Base-by-base conservation (phyloP, 495 filamentous ascomycete genomes). In the Stereocaulon alpinum region DNA sequence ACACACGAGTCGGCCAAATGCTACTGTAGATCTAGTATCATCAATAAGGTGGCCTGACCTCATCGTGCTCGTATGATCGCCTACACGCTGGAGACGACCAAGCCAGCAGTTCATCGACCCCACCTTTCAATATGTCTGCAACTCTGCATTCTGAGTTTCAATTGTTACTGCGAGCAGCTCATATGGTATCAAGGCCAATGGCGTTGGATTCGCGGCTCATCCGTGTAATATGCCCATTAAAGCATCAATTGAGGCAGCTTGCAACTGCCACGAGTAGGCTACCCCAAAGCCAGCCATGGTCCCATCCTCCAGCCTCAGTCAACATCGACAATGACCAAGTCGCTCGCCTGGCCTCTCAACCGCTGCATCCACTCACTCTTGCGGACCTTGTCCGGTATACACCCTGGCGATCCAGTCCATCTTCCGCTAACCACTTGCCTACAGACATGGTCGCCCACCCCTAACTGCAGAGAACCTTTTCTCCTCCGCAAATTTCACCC, bases 401-500 rank as follows among this genome's bases (percentile, higher is more conserved):
- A 27, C n/a, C 0, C 3, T 51, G 2, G 24, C 6, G 9, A n/a
- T 32, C 6, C 17, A 41, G 32, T 24, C 7, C 2, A 7, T 49
- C n/a, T 60, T 45, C 58, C 40, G 44, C 47, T 24, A 58, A 24
- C 41, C 10, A 14, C 12, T 18, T 27, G 2, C 20, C 7, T 10
- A 10, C 61, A 94, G 89, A 72, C 87, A 94, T 73, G 93, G 93
- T 47, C 89, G 88, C 6, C 92, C 93, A 40, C 93, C 93, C 0
- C 81, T 98, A 55, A 86, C 86, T 2, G 80, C 82, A 43, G 76
- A 86, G 30, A 84, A 87, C 4, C 82, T 98, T 40, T 82, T 95
- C 61, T 80, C 83, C 43, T 95, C 89, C 4, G 93, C 93, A 52
- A 95, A 96, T 71, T 96, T 95, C 76, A 93, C 93, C 37, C 86